These are phyloP conservation scores for Eucalyptus dawsonii DNA, from an alignment of 345 rosid genomes.

Conservation along the genomic window DNA sequence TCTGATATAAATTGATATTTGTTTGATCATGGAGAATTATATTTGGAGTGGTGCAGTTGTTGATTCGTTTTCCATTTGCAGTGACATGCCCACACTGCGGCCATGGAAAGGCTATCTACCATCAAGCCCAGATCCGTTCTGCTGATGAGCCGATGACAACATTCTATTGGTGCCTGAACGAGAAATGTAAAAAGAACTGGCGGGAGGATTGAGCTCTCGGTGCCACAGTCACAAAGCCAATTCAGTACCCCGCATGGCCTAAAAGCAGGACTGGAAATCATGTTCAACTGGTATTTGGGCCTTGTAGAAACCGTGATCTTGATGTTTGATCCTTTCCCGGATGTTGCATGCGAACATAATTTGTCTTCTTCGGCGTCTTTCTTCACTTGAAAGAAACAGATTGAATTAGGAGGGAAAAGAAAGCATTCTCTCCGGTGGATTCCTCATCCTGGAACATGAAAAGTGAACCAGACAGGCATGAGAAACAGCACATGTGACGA, in stretches of 20 bases:
- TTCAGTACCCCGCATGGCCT: no score
- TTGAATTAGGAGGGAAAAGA: no score
- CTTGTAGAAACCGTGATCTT: no score
- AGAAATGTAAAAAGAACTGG: slow-evolving; percentile 32
- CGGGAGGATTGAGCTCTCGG: slow-evolving; percentile 8
- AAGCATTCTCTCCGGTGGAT: neutral
- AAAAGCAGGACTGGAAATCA: no score
- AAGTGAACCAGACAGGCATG: neutral
- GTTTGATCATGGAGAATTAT: neutral
- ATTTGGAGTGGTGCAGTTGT: neutral
- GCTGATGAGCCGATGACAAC: slow-evolving; percentile 63
- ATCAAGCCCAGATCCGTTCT: slow-evolving; percentile 50
- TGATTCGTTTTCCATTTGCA: neutral
- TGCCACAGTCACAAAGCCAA: no score
- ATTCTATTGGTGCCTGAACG: slow-evolving; percentile 49
- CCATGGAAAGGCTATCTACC: slow-evolving; percentile 38
- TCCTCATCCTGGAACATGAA: neutral
- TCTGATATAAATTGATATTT: neutral
- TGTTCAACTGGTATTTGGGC: no score
- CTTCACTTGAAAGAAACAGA: no score
- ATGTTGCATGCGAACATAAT: no score
- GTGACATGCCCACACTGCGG: slow-evolving; percentile 49
- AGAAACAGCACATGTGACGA: neutral
- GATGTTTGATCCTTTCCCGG: no score
- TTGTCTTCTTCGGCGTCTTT: no score